phyloP scores from a whole-genome alignment of 177 flowering plant species.

The Tripterygium wilfordii region DNA sequence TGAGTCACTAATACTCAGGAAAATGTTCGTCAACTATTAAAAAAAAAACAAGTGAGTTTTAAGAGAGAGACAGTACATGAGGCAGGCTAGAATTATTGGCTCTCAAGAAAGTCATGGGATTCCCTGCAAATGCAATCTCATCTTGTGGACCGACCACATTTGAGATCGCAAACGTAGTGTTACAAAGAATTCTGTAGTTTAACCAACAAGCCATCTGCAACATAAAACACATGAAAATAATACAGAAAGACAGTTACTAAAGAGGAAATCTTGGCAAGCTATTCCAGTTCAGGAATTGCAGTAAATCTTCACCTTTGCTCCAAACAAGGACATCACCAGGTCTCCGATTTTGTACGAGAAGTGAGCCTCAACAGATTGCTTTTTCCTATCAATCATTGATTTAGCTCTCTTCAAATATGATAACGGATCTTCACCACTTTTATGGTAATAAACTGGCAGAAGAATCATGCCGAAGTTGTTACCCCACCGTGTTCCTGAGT shows the following conservation, averaged over 20 bases:
- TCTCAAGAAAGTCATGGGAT: conserved; percentile 50
- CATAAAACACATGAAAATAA: no score
- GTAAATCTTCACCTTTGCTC: conserved; percentile 60
- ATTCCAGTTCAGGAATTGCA: no score
- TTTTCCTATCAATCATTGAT: conserved; percentile 58
- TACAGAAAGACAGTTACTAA: no score
- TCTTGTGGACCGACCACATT: conserved; percentile 71
- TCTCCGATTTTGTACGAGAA: conserved; percentile 42
- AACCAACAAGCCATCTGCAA: conserved; percentile 44
- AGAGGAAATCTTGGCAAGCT: no score
- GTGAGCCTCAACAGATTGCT: conserved; percentile 60
- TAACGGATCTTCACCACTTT: conserved; percentile 37
- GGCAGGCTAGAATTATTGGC: conserved; percentile 43
- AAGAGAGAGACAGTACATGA: conserved; percentile 54
- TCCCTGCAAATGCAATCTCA: conserved; percentile 46
- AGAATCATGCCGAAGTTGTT: conserved; percentile 67
- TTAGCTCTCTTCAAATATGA: conserved; percentile 49
- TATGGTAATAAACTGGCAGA: conserved; percentile 52
- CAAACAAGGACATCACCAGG: conserved; percentile 42
- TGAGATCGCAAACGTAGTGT: conserved; percentile 72
- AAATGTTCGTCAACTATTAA: no score
- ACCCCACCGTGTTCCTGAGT: conserved; percentile 52
- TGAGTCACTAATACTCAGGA: no score
- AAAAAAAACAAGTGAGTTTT: no score
- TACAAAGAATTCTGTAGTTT: conserved; percentile 56